A percentile compares a stretch with the other conserved stretches of the same genome.
Evolutionary conservation across 768 basidiomycete species (phyloP).

Genomic region (Boletus eberwhitei): DNA sequence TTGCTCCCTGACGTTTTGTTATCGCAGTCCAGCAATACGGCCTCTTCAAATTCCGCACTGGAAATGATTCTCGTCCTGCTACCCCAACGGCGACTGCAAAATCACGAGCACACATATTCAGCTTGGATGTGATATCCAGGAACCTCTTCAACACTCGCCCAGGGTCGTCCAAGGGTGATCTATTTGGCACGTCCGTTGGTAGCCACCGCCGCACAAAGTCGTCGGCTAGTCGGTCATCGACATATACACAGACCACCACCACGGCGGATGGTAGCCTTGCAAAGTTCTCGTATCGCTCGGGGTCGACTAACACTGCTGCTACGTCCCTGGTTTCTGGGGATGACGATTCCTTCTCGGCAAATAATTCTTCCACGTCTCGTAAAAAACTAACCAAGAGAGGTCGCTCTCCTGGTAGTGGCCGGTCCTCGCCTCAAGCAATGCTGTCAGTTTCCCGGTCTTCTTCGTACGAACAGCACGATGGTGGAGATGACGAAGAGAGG

Average conservation of each 20-base stretch:
- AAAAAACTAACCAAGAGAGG: slow-evolving; percentile 45
- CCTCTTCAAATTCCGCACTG: slow-evolving; percentile 83
- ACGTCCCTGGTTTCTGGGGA: slow-evolving; percentile 62
- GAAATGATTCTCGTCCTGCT: slow-evolving; percentile 70
- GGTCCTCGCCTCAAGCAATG: slow-evolving; percentile 34
- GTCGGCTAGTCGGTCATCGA: slow-evolving; percentile 67
- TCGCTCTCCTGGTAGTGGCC: slow-evolving; percentile 39
- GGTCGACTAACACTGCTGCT: slow-evolving; percentile 60
- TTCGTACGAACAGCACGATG: slow-evolving; percentile 40
- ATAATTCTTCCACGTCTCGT: slow-evolving; percentile 43
- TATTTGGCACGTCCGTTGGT: slow-evolving; percentile 72
- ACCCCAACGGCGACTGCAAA: slow-evolving; percentile 82
- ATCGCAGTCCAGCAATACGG: slow-evolving; percentile 79
- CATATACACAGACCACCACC: slow-evolving; percentile 65
- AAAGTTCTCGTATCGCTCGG: slow-evolving; percentile 70
- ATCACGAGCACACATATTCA: slow-evolving; percentile 76
- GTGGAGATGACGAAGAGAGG: slow-evolving; percentile 44
- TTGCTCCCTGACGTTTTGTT: not conserved
- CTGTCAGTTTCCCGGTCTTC: slow-evolving; percentile 39
- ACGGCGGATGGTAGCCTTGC: slow-evolving; percentile 65
- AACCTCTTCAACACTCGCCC: slow-evolving; percentile 78
- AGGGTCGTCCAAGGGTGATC: slow-evolving; percentile 66
- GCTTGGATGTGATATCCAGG: slow-evolving; percentile 84
- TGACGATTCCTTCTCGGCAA: slow-evolving; percentile 53
- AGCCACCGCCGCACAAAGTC: slow-evolving; percentile 63